Evolutionary conservation across 441 rosid genomes (phyloP), one percentile per base, ranked within the genome.

Genomic region (Pelargonium citronellum): DNA sequence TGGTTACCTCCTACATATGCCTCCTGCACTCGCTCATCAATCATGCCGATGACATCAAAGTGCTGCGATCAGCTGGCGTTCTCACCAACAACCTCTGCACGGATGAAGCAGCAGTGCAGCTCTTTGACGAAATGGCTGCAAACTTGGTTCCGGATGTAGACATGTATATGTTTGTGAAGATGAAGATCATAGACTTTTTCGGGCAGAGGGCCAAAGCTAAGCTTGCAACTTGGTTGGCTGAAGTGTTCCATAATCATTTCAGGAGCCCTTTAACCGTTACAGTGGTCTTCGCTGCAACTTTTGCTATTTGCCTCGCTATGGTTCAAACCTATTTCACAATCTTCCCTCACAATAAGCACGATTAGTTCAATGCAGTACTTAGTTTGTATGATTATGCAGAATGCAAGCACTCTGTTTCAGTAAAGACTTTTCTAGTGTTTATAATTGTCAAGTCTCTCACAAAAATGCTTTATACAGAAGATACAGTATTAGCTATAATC

Each of bases 1-100:
- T 17, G 0, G 49, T 79, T 55, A 68, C 67, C 1, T 78, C 82
- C 10, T 82, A 79, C 53, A 30, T 77, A 2, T 62, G 60, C 67
- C 74, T 72, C 66, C 64, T 77, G 1, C 77, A 77, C 57, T 63
- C 70, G 0, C 55, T 79, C 13, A 73, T 82, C 4, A 78, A 77
- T 49, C 51, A 73, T 0, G 70, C 73, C 1, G 68, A 67, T 10
- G 80, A 77, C 9, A 78, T 82, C 0, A 66, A 17, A 53, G 74
- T 47, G 16, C 67, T 82, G 16, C 62, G 75, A 7, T 41, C 63
- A 0, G 34, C 20, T 0, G 43, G 67, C 10, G 47, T 82, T 1
- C 61, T 79, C 3, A 16, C 39, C 34, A 66, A 71, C 12, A 27
- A 27, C 2, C 2, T 2, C 30, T 27, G 30, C 30, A 27, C 30